phyloP scores from a whole-genome alignment of 495 filamentous ascomycete species.

The Chaetomidium leptoderma region DNA sequence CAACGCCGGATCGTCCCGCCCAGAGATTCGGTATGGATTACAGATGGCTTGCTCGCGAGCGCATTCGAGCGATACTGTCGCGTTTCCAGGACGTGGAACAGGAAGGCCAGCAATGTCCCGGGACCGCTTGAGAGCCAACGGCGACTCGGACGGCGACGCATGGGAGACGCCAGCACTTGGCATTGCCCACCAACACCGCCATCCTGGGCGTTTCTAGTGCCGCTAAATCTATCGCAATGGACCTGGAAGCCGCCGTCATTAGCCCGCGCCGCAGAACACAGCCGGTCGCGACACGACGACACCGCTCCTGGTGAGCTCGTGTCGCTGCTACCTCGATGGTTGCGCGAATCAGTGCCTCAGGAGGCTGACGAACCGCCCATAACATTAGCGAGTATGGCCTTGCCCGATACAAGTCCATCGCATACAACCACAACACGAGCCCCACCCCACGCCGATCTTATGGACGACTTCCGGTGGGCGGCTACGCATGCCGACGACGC shows the following conservation, averaged over 20 bases:
- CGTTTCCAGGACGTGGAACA: slow-evolving; percentile 25
- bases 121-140: slow-evolving; percentile 52
- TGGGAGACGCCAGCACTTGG: slow-evolving; percentile 41
- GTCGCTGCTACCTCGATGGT: not conserved
- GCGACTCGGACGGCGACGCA: slow-evolving; percentile 48
- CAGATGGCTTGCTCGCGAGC: slow-evolving; percentile 38
- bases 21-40: slow-evolving; percentile 42
- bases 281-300: not conserved
- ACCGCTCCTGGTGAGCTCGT: not conserved
- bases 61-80: slow-evolving; percentile 41
- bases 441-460: not conserved
- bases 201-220: slow-evolving; percentile 38
- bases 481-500: slow-evolving; percentile 3
- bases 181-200: slow-evolving; percentile 36
- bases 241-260: slow-evolving; percentile 46
- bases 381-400: not conserved
- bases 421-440: not conserved
- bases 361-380: not conserved
- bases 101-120: slow-evolving; percentile 33
- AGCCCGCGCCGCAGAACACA: not conserved
- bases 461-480: slow-evolving; percentile 13
- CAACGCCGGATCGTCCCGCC: slow-evolving; percentile 33
- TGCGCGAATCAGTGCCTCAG: not conserved
- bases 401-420: not conserved
- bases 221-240: slow-evolving; percentile 44